Evolutionary conservation across 2,329 filamentous ascomycete genomes (phyloP).

Genomic region (Talaromyces sp.): DNA sequence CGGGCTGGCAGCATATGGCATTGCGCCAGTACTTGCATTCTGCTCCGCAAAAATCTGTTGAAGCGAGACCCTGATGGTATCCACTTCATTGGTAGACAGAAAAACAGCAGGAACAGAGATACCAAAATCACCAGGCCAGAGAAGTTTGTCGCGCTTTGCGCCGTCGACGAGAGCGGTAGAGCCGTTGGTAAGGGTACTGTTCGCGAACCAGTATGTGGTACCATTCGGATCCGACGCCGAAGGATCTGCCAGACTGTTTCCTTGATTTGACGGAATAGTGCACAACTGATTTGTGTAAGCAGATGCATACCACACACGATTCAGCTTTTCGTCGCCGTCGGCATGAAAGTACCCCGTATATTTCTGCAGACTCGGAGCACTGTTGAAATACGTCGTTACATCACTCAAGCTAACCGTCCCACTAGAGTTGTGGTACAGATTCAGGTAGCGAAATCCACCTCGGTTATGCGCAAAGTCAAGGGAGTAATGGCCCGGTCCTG

Average conservation of each 20-base stretch:
- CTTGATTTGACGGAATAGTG: slow-evolving; percentile 29
- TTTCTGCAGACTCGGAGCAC: not conserved
- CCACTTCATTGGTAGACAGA: not conserved
- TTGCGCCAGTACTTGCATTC: not conserved
- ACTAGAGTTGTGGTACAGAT: not conserved
- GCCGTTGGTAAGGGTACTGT: slow-evolving; percentile 23
- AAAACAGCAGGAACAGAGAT: slow-evolving; percentile 49
- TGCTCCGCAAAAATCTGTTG: not conserved
- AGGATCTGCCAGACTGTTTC: slow-evolving; percentile 14
- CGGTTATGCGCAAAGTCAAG: not conserved
- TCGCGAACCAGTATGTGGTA: not conserved
- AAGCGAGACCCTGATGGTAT: not conserved
- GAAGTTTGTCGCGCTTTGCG: slow-evolving; percentile 42
- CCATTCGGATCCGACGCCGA: not conserved
- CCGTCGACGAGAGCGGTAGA: slow-evolving; percentile 38
- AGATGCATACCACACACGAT: slow-evolving; percentile 55
- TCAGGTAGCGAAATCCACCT: not conserved
- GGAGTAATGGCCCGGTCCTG: not conserved
- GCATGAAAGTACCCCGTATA: not conserved
- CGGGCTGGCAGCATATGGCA: not conserved
- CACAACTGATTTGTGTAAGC: slow-evolving; percentile 46
- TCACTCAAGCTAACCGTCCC: not conserved
- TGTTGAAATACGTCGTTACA: not conserved
- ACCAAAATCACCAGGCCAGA: slow-evolving; percentile 61
- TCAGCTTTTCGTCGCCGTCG: slow-evolving; percentile 41